A percentile compares a stretch with the other conserved stretches of the same genome.
Evolutionary conservation across 2,329 filamentous ascomycete species (phyloP).

Genomic region (Xylaria sp.): DNA sequence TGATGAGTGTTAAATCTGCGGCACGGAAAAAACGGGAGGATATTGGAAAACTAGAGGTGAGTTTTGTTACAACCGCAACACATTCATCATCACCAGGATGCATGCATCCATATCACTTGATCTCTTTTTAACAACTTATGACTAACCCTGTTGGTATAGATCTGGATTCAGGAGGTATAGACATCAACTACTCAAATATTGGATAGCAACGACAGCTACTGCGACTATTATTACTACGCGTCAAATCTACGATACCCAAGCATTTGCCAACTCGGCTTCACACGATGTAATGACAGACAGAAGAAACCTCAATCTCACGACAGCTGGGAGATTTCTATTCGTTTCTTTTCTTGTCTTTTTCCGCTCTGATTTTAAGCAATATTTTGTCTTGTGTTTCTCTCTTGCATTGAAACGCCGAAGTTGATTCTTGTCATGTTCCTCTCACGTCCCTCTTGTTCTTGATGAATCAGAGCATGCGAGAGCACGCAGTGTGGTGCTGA

Average conservation of each 20-base stretch:
- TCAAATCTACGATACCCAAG: conserved; percentile 50
- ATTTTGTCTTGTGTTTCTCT: conserved; percentile 13
- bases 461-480: not conserved
- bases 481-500: not conserved
- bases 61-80: conserved; percentile 49
- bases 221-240: conserved; percentile 39
- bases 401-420: conserved; percentile 11
- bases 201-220: conserved; percentile 31
- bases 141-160: conserved; percentile 52
- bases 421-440: conserved; percentile 3
- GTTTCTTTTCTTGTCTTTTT: conserved; percentile 7
- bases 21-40: conserved; percentile 81
- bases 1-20: conserved; percentile 73
- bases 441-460: not conserved
- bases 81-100: not conserved
- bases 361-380: conserved; percentile 19
- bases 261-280: conserved; percentile 46
- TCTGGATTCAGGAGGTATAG: conserved; percentile 62
- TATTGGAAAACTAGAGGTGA: conserved; percentile 94
- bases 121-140: not conserved
- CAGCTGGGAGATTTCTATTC: conserved; percentile 22
- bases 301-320: conserved; percentile 33
- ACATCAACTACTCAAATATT: conserved; percentile 42
- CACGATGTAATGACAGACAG: conserved; percentile 49
- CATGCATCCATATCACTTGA: not conserved